These are phyloP conservation scores for Heterobasidion irregulare DNA, from an alignment of 1,284 basidiomycete genomes.

Conservation along the genomic window DNA sequence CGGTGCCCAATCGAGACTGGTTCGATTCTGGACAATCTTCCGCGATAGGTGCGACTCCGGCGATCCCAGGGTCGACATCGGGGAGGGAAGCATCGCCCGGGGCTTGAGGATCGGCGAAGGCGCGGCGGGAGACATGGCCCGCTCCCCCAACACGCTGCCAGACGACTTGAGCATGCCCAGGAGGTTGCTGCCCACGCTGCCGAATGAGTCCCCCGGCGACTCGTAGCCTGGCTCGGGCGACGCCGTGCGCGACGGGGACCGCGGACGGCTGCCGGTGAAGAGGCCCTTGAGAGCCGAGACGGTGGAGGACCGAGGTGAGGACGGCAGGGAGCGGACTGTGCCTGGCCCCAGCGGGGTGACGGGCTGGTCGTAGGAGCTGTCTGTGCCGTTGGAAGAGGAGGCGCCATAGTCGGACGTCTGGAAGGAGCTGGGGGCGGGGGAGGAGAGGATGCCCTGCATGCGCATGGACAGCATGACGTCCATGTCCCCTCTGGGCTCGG, in stretches of 20 bases:
- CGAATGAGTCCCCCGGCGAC: slow-evolving; percentile 38
- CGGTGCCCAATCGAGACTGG: slow-evolving; percentile 11
- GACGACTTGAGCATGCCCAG: slow-evolving; percentile 37
- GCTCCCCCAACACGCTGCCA: slow-evolving; percentile 23
- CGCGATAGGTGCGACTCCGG: slow-evolving; percentile 23
- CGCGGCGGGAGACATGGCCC: slow-evolving; percentile 17
- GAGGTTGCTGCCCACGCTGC: slow-evolving; percentile 43
- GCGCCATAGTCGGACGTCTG: neutral
- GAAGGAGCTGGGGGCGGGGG: slow-evolving; percentile 5
- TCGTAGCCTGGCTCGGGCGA: slow-evolving; percentile 18
- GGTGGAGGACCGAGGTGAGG: slow-evolving; percentile 25
- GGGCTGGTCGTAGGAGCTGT: slow-evolving; percentile 1
- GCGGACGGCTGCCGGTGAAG: slow-evolving; percentile 32
- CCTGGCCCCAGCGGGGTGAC: neutral
- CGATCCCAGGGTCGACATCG: slow-evolving; percentile 8
- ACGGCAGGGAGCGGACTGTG: slow-evolving; percentile 8
- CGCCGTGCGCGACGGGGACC: slow-evolving; percentile 48
- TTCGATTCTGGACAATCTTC: slow-evolving; percentile 44
- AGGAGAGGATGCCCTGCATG: slow-evolving; percentile 43
- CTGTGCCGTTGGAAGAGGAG: neutral
- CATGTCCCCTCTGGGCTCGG: slow-evolving; percentile 67
- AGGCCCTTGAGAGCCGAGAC: slow-evolving; percentile 45
- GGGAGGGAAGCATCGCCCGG: slow-evolving; percentile 11
- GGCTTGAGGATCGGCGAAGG: slow-evolving; percentile 14
- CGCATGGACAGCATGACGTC: slow-evolving; percentile 78